Evolutionary conservation across 2,329 filamentous ascomycete species (phyloP).

Genomic region (Arachnomyces sp.): DNA sequence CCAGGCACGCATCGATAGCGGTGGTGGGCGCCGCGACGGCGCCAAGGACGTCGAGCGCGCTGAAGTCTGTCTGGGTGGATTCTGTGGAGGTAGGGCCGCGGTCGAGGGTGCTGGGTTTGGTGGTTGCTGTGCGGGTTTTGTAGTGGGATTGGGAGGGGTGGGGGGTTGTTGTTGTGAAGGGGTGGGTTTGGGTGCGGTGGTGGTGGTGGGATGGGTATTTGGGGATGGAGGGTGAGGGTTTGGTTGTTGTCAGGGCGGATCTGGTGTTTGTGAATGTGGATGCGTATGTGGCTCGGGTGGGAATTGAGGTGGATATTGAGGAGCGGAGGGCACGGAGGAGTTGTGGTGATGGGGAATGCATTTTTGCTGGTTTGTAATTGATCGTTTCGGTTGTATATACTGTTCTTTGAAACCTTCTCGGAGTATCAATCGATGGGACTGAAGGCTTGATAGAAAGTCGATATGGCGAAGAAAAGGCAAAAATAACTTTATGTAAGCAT

Average conservation of each 20-base stretch:
- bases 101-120: constrained; percentile 22
- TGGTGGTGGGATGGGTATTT: constrained; percentile 3
- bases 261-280: constrained; percentile 6
- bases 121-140: constrained; percentile 5
- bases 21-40: constrained; percentile 70
- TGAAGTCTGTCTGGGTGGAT: constrained; percentile 49
- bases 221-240: constrained; percentile 1
- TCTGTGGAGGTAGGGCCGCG: constrained; percentile 15
- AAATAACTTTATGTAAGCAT: no score
- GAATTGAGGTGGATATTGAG: constrained; percentile 16
- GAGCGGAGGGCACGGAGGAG: constrained; percentile 35
- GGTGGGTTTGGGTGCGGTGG: constrained; percentile 6
- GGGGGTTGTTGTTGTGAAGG: constrained; percentile 6
- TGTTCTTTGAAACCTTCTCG: no score
- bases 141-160: constrained; percentile 20
- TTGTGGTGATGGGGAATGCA: constrained; percentile 34
- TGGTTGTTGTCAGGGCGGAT: constrained; percentile 10
- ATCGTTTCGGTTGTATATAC: no score
- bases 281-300: constrained; percentile 2
- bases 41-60: constrained; percentile 67
- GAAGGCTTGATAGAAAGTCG: no score
- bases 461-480: no score
- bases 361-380: constrained; percentile 9
- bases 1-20: constrained; percentile 70
- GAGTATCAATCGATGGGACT: no score